Evolutionary conservation across 495 filamentous ascomycete genomes (phyloP).

Genomic region (Aspergillus wentii): DNA sequence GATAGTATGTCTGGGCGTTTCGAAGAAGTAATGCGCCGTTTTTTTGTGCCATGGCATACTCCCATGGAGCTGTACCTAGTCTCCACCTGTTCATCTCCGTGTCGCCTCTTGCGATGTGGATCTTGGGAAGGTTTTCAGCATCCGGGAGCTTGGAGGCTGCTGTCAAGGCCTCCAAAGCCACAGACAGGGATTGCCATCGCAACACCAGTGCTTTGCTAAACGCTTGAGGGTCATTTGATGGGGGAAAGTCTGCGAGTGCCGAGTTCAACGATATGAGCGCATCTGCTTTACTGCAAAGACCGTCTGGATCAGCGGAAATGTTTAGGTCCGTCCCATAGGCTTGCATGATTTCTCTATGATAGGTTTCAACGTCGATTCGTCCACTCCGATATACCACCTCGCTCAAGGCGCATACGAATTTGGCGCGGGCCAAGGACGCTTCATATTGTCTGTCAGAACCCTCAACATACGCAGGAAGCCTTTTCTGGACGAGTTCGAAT

Average conservation of each 20-base stretch:
- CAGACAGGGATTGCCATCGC: slow-evolving; percentile 47
- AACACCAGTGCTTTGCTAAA: slow-evolving; percentile 22
- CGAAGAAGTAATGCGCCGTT: slow-evolving; percentile 46
- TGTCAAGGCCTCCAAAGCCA: slow-evolving; percentile 44
- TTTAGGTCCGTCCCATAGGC: slow-evolving; percentile 39
- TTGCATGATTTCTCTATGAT: slow-evolving; percentile 42
- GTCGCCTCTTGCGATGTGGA: slow-evolving; percentile 59
- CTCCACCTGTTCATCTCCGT: slow-evolving; percentile 54
- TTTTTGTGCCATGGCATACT: slow-evolving; percentile 40
- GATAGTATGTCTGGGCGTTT: slow-evolving; percentile 63
- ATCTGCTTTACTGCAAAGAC: slow-evolving; percentile 54
- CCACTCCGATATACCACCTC: slow-evolving; percentile 51
- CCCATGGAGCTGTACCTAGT: slow-evolving; percentile 44
- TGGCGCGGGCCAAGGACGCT: slow-evolving; percentile 46
- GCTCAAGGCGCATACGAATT: slow-evolving; percentile 46
- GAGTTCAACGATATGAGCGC: slow-evolving; percentile 50
- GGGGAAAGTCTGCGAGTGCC: slow-evolving; percentile 31
- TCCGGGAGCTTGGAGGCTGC: slow-evolving; percentile 47
- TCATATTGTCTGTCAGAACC: slow-evolving; percentile 46
- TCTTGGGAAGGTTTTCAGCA: slow-evolving; percentile 51
- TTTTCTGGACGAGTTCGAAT: slow-evolving; percentile 36
- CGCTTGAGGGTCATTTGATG: slow-evolving; percentile 19
- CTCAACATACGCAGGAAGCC: slow-evolving; percentile 41
- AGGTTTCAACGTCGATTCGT: slow-evolving; percentile 41
- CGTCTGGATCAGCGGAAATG: slow-evolving; percentile 40